Evolutionary conservation across 345 rosid genomes (phyloP).

Genomic region (Boechera stricta): DNA sequence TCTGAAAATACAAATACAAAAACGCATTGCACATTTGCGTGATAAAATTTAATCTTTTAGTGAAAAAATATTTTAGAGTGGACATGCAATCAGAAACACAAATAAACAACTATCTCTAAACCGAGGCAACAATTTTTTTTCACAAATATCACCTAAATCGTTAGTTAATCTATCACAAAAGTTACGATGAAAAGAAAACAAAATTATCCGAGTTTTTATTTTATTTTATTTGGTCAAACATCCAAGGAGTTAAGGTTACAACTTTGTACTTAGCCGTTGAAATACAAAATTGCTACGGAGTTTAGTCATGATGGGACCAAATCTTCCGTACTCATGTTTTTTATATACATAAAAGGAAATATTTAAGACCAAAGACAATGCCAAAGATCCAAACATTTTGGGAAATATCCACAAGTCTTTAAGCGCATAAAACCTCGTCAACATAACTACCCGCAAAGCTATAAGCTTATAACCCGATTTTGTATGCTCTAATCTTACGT

Average conservation of each 20-base stretch:
- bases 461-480: not conserved
- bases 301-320: constrained; percentile 26
- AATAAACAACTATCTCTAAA: too few species aligned
- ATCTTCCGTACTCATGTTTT: constrained; percentile 20
- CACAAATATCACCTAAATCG: not conserved
- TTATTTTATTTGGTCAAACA: not conserved
- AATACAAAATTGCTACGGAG: constrained; percentile 3
- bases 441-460: not conserved
- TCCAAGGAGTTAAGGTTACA: not conserved
- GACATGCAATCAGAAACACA: too few species aligned
- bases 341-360: constrained; percentile 7
- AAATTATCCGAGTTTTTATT: not conserved
- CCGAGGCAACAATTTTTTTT: too few species aligned
- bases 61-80: too few species aligned
- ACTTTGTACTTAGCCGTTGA: not conserved
- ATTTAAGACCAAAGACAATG: not conserved
- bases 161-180: not conserved
- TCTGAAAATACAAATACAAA: too few species aligned
- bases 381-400: constrained; percentile 1
- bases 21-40: too few species aligned
- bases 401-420: constrained; percentile 2
- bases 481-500: not conserved
- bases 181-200: not conserved
- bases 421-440: not conserved
- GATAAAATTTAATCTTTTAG: too few species aligned